Percentiles rank a stretch among this genome's conserved stretches.
Conservation (phyloP, 2,329 filamentous ascomycete genomes). For the Zalaria obscura region DNA sequence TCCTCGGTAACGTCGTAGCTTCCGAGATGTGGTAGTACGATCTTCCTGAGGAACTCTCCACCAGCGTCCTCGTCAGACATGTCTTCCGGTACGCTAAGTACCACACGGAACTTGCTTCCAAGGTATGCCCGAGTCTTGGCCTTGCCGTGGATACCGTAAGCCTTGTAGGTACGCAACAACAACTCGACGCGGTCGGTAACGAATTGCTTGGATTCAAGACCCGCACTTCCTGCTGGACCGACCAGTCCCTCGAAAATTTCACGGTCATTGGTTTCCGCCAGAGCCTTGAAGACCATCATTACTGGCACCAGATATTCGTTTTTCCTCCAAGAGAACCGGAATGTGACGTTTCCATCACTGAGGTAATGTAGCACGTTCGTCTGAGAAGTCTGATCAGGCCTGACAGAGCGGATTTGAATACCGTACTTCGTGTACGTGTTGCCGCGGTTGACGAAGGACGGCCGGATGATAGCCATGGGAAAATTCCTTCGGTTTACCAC, state of each 20-base stretch:
- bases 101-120: slow-evolving; percentile 79
- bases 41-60: slow-evolving; percentile 75
- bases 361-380: slow-evolving; percentile 96
- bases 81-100: slow-evolving; percentile 70
- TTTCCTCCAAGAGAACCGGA: slow-evolving; percentile 96
- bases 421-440: slow-evolving; percentile 77
- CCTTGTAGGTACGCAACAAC: slow-evolving; percentile 83
- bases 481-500: slow-evolving; percentile 86
- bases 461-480: slow-evolving; percentile 83
- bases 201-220: slow-evolving; percentile 70
- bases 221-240: slow-evolving; percentile 60
- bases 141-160: slow-evolving; percentile 70
- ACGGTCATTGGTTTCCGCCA: slow-evolving; percentile 89
- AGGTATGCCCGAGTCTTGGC: slow-evolving; percentile 73
- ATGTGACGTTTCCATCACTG: slow-evolving; percentile 88
- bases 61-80: slow-evolving; percentile 81
- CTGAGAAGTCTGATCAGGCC: slow-evolving; percentile 95
- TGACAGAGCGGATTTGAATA: slow-evolving; percentile 80
- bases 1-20: slow-evolving; percentile 69
- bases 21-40: slow-evolving; percentile 85
- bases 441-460: slow-evolving; percentile 80
- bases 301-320: slow-evolving; percentile 92
- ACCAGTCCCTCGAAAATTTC: slow-evolving; percentile 94
- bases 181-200: slow-evolving; percentile 89
- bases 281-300: slow-evolving; percentile 91